Evolutionary conservation across 2,329 filamentous ascomycete genomes (phyloP), one percentile per base, ranked within the genome.

Genomic region (Clonostachys byssicola): DNA sequence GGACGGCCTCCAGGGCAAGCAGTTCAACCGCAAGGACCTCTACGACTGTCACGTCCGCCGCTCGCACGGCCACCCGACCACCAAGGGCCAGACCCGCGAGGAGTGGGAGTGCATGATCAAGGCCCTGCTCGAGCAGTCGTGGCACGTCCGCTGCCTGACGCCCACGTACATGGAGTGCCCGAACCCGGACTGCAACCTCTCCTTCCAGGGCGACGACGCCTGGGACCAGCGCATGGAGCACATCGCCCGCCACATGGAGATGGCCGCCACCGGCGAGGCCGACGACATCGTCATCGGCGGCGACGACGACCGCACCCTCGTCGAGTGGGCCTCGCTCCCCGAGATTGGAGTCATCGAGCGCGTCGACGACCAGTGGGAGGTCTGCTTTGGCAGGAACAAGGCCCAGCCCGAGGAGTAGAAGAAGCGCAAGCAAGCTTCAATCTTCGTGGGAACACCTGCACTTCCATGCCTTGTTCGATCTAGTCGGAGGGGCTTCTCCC

Each of bases 191-290:
- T 96, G 92, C 62, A 58, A 52, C 2, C 44, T 49, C 12, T 61
- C 63, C 1, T 95, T 95, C 58, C 62, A 71, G 6, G 88, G 86
- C 0, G 51, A 61, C 0, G 76, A 72, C 6, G 81, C 81, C 12
- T 96, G 91, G 91, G 87, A 94, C 49, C 77, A 85, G 48, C 77
- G 88, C 20, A 89, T 95, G 83, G 92, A 96, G 64, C 92, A 96
- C 66, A 81, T 95, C 4, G 89, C 88, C 1, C 77, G 81, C 49
- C 92, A 96, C 62, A 75, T 92, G 42, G 89, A 94, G 42, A 52
- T 47, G 35, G 70, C 66, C 1, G 69, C 58, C 16, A 51, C 49
- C 5, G 53, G 52, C 10, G 44, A 56, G 34, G 60, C 61, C 50
- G 49, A 53, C 2, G 45, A 47, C 1, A 62, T 73, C 0, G 46